Percentiles rank a stretch among this genome's conserved stretches.
These are phyloP conservation scores for Astragalus membranaceus DNA, from an alignment of 306 rosid genomes.

Conservation along the genomic window DNA sequence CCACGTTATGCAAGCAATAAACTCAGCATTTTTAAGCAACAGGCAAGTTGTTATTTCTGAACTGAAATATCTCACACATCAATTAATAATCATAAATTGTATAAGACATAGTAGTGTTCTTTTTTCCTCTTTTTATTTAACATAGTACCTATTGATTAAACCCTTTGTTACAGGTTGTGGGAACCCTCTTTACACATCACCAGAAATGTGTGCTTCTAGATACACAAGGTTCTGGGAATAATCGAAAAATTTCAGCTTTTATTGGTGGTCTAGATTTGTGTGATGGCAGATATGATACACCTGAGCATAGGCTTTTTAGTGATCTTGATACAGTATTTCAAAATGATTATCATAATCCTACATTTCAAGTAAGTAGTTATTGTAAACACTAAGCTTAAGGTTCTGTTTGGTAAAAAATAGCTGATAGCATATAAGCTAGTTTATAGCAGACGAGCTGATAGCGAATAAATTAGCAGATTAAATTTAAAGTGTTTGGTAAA, in stretches of 20 bases:
- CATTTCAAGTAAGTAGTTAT: slow-evolving; percentile 45
- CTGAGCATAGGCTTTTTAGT: slow-evolving; percentile 53
- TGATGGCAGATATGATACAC: slow-evolving; percentile 78
- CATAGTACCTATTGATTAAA: slow-evolving; percentile 9
- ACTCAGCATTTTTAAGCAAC: slow-evolving; percentile 80
- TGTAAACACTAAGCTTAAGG: neutral
- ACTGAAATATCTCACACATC: neutral
- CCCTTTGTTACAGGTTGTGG: slow-evolving; percentile 55
- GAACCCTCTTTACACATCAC: slow-evolving; percentile 80
- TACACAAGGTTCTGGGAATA: slow-evolving; percentile 48
- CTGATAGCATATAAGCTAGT: too few relatives aligned
- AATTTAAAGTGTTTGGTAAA: too few relatives aligned
- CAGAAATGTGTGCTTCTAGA: slow-evolving; percentile 71
- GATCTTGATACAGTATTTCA: slow-evolving; percentile 46
- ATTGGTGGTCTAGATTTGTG: slow-evolving; percentile 73
- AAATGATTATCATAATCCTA: slow-evolving; percentile 65
- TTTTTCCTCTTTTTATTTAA: too few relatives aligned
- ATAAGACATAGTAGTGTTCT: neutral
- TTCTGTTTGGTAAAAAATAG: too few relatives aligned
- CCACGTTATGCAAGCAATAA: slow-evolving; percentile 84
- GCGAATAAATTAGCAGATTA: too few relatives aligned
- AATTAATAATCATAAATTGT: neutral
- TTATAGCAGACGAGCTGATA: too few relatives aligned
- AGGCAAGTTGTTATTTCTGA: slow-evolving; percentile 32
- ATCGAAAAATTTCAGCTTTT: slow-evolving; percentile 57